Evolutionary conservation across 2,329 filamentous ascomycete genomes (phyloP).

Genomic region (Thelonectria blattea): DNA sequence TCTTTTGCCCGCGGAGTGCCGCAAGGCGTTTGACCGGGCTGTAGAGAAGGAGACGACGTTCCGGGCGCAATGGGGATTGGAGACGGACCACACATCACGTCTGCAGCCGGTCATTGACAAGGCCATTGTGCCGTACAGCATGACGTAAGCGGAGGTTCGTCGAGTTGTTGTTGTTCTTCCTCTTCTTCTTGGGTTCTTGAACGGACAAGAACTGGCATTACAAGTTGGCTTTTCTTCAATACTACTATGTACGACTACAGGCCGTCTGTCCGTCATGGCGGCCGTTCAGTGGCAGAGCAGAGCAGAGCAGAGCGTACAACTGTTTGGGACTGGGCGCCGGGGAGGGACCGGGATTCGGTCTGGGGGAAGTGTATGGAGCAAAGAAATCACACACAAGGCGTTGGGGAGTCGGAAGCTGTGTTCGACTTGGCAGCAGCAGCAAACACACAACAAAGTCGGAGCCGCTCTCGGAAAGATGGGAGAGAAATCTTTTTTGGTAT

Average conservation of each 20-base stretch:
- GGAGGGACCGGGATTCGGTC: constrained; percentile 3
- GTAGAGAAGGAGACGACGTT: constrained; percentile 70
- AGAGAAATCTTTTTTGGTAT: constrained; percentile 9
- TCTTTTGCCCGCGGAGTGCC: constrained; percentile 72
- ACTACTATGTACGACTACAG: background rate
- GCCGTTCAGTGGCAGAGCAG: background rate
- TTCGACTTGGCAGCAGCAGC: constrained; percentile 5
- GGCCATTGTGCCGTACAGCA: constrained; percentile 65
- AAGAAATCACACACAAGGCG: constrained; percentile 6
- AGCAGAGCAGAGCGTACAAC: background rate
- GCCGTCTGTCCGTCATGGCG: background rate
- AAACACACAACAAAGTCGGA: background rate
- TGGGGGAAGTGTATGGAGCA: background rate
- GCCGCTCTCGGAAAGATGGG: constrained; percentile 5
- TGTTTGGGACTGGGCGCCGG: constrained; percentile 3
- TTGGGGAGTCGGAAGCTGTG: constrained; percentile 18
- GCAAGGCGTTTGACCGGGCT: constrained; percentile 73
- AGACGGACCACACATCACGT: constrained; percentile 62
- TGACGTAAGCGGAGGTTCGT: constrained; percentile 39
- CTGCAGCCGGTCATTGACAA: constrained; percentile 66
- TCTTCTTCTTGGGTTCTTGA: constrained; percentile 1
- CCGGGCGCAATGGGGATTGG: constrained; percentile 76
- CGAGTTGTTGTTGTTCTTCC: background rate
- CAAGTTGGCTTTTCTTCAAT: background rate
- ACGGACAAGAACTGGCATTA: background rate